Conservation (phyloP, 2,329 filamentous ascomycete genomes). For the Fusarium papillatum region DNA sequence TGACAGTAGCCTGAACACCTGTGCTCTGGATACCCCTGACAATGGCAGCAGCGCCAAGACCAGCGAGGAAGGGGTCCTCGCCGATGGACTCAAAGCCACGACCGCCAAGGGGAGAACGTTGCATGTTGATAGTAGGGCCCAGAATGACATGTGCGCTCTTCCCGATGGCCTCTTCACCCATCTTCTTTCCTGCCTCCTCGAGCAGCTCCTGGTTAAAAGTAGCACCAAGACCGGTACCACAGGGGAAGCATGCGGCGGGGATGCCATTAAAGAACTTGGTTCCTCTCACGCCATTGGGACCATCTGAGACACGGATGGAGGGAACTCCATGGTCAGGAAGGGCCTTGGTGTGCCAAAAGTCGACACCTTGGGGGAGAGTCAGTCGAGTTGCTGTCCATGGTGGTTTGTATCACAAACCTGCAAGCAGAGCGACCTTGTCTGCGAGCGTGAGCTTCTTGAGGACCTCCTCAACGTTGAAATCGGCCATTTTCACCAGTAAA, state of each 20-base stretch:
- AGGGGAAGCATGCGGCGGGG: conserved; percentile 72
- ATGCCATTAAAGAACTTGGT: conserved; percentile 77
- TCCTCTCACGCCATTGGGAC: conserved; percentile 78
- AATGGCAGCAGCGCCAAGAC: conserved; percentile 66
- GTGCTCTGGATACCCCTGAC: conserved; percentile 68
- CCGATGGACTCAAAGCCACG: conserved; percentile 72
- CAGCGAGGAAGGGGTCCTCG: conserved; percentile 70
- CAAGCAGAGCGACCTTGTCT: conserved; percentile 67
- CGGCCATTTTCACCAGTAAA: conserved; percentile 53
- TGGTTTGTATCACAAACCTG: conserved; percentile 53
- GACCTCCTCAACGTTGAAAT: conserved; percentile 67
- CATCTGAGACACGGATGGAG: conserved; percentile 75
- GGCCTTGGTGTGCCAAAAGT: conserved; percentile 78
- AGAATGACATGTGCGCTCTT: conserved; percentile 71
- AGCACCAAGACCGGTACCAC: conserved; percentile 68
- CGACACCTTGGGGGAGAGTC: conserved; percentile 59
- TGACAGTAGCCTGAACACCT: conserved; percentile 69
- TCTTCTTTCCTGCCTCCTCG: conserved; percentile 62
- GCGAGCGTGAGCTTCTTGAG: conserved; percentile 65
- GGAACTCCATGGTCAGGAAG: conserved; percentile 73
- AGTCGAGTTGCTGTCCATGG: background rate
- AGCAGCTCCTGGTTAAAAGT: conserved; percentile 70
- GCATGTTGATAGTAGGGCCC: conserved; percentile 75
- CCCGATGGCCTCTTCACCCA: conserved; percentile 66
- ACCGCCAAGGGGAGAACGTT: conserved; percentile 70